Evolutionary conservation across 352 stramenopile species (phyloP), one percentile per base, ranked within the genome.

Genomic region (Elongisporangium undulatum): DNA sequence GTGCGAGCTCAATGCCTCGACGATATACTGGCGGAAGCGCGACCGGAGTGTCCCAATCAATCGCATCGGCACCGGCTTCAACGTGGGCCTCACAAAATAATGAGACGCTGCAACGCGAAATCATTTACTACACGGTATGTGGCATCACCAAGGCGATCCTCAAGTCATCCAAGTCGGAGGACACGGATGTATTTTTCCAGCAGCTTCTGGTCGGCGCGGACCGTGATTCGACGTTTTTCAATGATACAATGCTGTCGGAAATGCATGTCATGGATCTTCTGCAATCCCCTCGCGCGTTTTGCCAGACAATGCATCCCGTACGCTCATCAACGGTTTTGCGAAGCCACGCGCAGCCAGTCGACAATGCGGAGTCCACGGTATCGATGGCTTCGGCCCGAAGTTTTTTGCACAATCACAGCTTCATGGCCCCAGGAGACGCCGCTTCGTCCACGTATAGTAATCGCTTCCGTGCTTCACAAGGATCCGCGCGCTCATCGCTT

Each of bases 61-160:
- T 26, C 4, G 61, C 53, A 4, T 76, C 66, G 8, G 68, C 68
- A 1, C 26, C 70, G 20, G 61, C 60, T 9, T 74, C 67, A 23
- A 71, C 72, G 41, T 79, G 78, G 63, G 68, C 69, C 16, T 85
- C 79, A 21, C 79, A 87, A 59, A 88, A 83, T 55, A 85, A 87
- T 58, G 79, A 88, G 67, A 89, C 79, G 10, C 68, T 91, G 34
- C 79, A 89, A 54, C 79, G 78, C n/a, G 82, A 91, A 58, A 89
- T 91, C 72, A 89, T 91, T 65, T 91, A 89, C 70, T 91, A 89
- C 68, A 91, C 82, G 2, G 79, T 91, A 3, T 87, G 77, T 69
- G 82, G 82, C 22, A 89, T 91, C 62, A 89, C 79, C 19, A 91
- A 91, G 62, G 68, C 79, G 48, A 88, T 91, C 48, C 69, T 87